These are phyloP conservation scores for Umbelopsis vinacea DNA, from an alignment of 192 early-diverging fungal species.

Conservation along the genomic window DNA sequence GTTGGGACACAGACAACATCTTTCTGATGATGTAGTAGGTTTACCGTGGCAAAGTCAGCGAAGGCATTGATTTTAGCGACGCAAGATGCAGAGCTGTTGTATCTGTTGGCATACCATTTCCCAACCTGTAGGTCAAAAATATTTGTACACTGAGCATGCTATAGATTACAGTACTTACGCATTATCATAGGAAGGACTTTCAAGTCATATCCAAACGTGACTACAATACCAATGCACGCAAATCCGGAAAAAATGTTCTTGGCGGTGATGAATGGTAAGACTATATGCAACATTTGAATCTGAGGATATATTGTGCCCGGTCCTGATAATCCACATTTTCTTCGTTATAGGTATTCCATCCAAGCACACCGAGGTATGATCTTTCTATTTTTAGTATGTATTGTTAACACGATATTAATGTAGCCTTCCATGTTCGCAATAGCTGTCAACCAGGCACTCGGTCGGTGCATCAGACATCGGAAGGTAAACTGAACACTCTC, in stretches of 20 bases:
- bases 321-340: background rate
- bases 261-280: slow-evolving; percentile 29
- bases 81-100: slow-evolving; percentile 67
- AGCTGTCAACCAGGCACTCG: slow-evolving; percentile 46
- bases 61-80: slow-evolving; percentile 79
- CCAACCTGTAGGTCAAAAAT: slow-evolving; percentile 34
- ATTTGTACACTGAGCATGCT: background rate
- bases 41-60: slow-evolving; percentile 72
- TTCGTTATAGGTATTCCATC: slow-evolving; percentile 25
- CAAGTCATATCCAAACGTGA: slow-evolving; percentile 55
- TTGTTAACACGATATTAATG: background rate
- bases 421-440: background rate
- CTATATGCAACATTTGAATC: background rate
- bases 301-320: background rate
- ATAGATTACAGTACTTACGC: background rate
- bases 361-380: slow-evolving; percentile 36
- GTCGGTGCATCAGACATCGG: slow-evolving; percentile 41
- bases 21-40: slow-evolving; percentile 34
- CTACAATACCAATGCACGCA: slow-evolving; percentile 35
- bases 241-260: background rate
- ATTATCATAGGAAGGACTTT: slow-evolving; percentile 47
- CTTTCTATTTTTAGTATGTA: background rate
- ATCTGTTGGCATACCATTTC: slow-evolving; percentile 66
- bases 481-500: slow-evolving; percentile 24
- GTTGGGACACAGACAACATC: background rate